Evolutionary conservation across 1,284 basidiomycete genomes (phyloP), one percentile per base, ranked within the genome.

Genomic region (Ustilago lituana): DNA sequence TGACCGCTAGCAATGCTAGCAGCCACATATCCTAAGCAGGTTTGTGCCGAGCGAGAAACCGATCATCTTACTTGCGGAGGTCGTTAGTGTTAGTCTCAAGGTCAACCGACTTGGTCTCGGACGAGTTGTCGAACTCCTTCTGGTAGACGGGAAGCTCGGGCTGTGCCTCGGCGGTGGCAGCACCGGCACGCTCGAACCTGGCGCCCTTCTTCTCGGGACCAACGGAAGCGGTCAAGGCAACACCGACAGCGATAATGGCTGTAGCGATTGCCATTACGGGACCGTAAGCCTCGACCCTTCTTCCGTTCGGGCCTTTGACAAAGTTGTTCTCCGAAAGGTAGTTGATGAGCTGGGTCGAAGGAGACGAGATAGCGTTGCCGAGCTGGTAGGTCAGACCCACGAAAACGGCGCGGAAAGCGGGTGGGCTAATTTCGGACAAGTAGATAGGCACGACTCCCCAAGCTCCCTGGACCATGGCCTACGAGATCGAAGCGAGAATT

Each of bases 321-420:
- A 45, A 56, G 56, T 63, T 53, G 38, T 58, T 70, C 41, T 75
- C 73, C 12, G 65, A 62, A 23, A 75, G 54, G 23, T 64, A 62
- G 67, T 65, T 75, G 65, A 75, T 64, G 32, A 75, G 58, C 67
- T 75, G 73, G 12, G 73, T 62, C 12, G 66, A 27, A 65, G 76
- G 89, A 46, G 75, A 84, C 82, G 24, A 76, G 46, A 74, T 76
- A 12, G 62, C 62, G 48, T 76, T 76, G 26, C 73, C 73, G 24
- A 76, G 56, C 59, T 76, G 73, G 58, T 76, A 76, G 19, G 67
- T 67, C 19, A 73, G 49, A 40, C 73, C 73, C 8, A 61, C 60
- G 38, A 76, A 76, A 10, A 64, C 40, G 31, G 70, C 73, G 6
- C 73, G 57, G 59, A 73, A 76, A 3, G 60, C 60, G 14, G 73